Base-by-base conservation (phyloP, 352 stramenopile genomes). In the Saprolegnia parasitica region DNA sequence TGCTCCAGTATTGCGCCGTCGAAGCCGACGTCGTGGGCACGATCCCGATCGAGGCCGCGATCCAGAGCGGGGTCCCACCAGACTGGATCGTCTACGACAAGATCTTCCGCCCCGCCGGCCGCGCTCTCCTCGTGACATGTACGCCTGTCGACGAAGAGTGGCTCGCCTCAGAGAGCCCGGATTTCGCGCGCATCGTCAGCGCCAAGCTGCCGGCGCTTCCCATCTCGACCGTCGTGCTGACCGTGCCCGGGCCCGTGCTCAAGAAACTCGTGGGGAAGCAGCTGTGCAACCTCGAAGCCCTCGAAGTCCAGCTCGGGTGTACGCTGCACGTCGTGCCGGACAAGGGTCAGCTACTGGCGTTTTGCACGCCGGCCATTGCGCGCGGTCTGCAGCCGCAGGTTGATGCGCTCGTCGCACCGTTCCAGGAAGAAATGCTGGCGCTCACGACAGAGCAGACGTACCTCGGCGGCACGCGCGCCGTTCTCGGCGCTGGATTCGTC, bases 121-220 rank as follows among this genome's bases (percentile, higher is more conserved):
- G 60, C 45, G 64, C 67, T 1, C 71, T 64, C 15, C 67, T 76
- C 9, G 13, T 52, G 4, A 5, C 71, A 0, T 54, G 32, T 18
- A 76, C 72, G 5, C 72, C 72, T 13, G 68, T 76, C n/a, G 67
- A 76, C 0, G 72, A 76, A 10, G n/a, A 24, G 5, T 76, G 72
- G 72, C 67, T 76, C n/a, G 18, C 15, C 20, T 60, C 71, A 46
- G 72, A 76, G 47, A 71, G 57, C 4, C 47, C 66, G 23, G 66
- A 47, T 23, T 76, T 76, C 42, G 58, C 71, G 21, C 57, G 55
- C 3, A 8, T 72, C 10, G 73, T 67, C 40, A 56, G 10, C 18
- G 18, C 62, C 15, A 54, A 32, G 5, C 58, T 60, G 2, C 57
- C 55, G 23, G 45, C 73, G 26, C 46, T 75, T n/a, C 71, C 71